Evolutionary conservation across 2,329 filamentous ascomycete genomes (phyloP), one percentile per base, ranked within the genome.

Genomic region (Lachnellula cervina): DNA sequence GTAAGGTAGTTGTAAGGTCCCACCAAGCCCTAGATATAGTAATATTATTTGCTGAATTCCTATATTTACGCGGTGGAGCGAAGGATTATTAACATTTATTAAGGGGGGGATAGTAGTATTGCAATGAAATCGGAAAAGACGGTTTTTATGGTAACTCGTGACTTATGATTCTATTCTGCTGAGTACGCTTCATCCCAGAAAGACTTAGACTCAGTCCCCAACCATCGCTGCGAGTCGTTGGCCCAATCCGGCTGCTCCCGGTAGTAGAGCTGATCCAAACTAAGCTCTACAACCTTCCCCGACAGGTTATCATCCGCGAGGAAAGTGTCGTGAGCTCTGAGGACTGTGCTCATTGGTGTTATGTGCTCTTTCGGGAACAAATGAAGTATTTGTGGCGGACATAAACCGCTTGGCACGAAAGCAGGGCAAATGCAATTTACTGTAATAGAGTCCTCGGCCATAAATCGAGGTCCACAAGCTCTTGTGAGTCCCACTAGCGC

Each of bases 241-340:
- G 67, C 64, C 61, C 68, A 76, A 14, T 71, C 71, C 25, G 68
- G 61, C 55, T 67, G 68, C 49, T 72, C 57, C 49, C 73, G 69
- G 51, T 75, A 74, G 49, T 71, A 71, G 11, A 76, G 65, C 5
- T 72, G 66, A n/a, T 73, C 73, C 54, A 71, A 63, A 3, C 65
- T 67, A 48, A 75, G 62, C 62, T 77, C 75, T 14, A 76, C 72
- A 7, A 66, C 66, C 59, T 75, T 67, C 0, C 73, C 75, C 0
- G 69, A 72, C 64, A 73, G 58, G 1, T 54, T 63, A 44, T 71
- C 57, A 48, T 72, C 66, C 5, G 59, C 59, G 17, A 71, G 57
- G 35, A 73, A 67, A 34, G 59, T 65, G 47, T 72, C 68, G 54
- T 68, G 68, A 1, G 70, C 70, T 43, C 67, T 67, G 11, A 71